Conservation (phyloP, 139 green algal genomes). For the Tetradesmus obliquus region DNA sequence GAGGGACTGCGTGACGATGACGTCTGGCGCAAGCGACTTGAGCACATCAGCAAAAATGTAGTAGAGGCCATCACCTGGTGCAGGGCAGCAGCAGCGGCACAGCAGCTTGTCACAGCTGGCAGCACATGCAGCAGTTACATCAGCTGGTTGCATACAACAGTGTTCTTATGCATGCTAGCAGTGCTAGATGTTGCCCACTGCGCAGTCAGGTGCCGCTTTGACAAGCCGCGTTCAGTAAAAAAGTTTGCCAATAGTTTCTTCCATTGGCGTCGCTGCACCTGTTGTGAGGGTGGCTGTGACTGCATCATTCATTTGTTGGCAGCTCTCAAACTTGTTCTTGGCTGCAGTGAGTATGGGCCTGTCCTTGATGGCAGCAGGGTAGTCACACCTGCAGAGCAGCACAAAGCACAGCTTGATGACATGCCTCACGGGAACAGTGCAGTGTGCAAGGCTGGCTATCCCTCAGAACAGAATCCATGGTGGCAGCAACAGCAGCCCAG, state of each 20-base stretch:
- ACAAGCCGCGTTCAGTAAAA: too few relatives aligned
- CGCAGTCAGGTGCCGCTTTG: too few relatives aligned
- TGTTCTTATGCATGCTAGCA: background rate
- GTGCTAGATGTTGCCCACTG: background rate
- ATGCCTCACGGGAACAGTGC: too few relatives aligned
- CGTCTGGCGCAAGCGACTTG: slow-evolving; percentile 61
- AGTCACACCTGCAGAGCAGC: slow-evolving; percentile 78
- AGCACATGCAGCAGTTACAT: background rate
- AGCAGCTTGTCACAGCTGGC: slow-evolving; percentile 23
- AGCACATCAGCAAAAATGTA: slow-evolving; percentile 59
- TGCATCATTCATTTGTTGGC: slow-evolving; percentile 40
- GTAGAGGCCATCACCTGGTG: slow-evolving; percentile 68
- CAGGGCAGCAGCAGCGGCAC: background rate
- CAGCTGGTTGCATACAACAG: too few relatives aligned
- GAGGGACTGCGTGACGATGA: slow-evolving; percentile 79
- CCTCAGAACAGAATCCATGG: background rate
- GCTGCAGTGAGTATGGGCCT: slow-evolving; percentile 70
- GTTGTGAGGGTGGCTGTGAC: slow-evolving; percentile 8
- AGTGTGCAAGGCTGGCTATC: background rate
- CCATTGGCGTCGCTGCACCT: background rate
- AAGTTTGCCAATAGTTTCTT: background rate
- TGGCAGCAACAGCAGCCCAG: background rate
- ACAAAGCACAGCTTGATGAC: background rate
- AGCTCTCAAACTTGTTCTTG: slow-evolving; percentile 65
- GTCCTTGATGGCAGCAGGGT: slow-evolving; percentile 45